Conservation (phyloP, 129 eudicot genomes). For the Escallonia herrerae region DNA sequence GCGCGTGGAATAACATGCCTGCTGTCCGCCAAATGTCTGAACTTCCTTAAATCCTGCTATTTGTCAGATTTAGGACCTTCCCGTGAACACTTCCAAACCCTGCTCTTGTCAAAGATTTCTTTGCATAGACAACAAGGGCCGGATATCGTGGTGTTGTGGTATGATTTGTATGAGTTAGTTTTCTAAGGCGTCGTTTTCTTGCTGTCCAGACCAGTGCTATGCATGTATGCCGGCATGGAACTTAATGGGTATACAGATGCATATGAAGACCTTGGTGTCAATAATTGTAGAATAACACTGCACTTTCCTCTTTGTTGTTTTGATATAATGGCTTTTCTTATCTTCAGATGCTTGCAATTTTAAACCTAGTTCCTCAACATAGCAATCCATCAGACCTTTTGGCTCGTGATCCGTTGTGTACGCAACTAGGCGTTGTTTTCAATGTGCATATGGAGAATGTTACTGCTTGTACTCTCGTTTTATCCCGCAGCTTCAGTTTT, state of each 20-base stretch:
- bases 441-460: too few relatives aligned
- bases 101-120: neutral
- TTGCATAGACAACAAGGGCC: neutral
- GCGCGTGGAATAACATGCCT: constrained; percentile 3
- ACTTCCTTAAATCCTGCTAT: neutral
- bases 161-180: neutral
- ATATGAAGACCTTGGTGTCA: neutral
- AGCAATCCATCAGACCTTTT: too few relatives aligned
- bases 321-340: too few relatives aligned
- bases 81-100: too few relatives aligned
- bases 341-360: too few relatives aligned
- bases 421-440: too few relatives aligned
- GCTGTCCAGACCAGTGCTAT: neutral
- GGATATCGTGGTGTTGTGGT: neutral
- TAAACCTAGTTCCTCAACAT: too few relatives aligned
- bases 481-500: too few relatives aligned
- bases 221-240: neutral
- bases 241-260: neutral
- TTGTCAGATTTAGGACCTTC: too few relatives aligned
- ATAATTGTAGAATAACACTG: constrained; percentile 1
- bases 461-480: too few relatives aligned
- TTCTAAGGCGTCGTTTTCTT: neutral
- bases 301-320: neutral
- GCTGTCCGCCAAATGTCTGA: neutral
- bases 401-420: too few relatives aligned